Evolutionary conservation across 2,329 filamentous ascomycete species (phyloP).

Genomic region (Diaporthe sp.): DNA sequence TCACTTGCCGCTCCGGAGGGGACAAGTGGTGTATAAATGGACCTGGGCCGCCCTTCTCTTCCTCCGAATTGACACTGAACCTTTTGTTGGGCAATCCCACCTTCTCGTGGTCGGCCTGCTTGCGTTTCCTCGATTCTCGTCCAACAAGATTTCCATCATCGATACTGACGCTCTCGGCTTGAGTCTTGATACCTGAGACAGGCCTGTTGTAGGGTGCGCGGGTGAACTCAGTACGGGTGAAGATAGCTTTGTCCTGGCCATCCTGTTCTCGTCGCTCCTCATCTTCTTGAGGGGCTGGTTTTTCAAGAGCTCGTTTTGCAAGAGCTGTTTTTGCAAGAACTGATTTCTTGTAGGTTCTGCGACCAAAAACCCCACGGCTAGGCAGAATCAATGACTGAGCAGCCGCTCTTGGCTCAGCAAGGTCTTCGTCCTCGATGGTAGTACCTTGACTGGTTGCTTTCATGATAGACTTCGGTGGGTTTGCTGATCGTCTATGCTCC

Average conservation of each 20-base stretch:
- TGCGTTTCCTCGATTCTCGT: constrained; percentile 19
- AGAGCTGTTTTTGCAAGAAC: no score
- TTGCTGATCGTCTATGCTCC: constrained; percentile 17
- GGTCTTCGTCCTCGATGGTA: neutral
- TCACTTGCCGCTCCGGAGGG: neutral
- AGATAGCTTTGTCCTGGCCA: neutral
- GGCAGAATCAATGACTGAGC: neutral
- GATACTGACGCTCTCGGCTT: neutral
- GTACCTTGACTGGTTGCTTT: constrained; percentile 6
- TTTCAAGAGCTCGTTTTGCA: neutral
- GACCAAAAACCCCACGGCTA: neutral
- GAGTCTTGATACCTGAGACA: constrained; percentile 18
- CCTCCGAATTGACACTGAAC: neutral
- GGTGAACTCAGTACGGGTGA: neutral
- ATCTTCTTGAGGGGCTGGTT: neutral
- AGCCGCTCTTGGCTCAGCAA: neutral
- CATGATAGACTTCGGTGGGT: constrained; percentile 36
- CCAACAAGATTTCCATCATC: neutral
- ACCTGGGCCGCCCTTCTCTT: no score
- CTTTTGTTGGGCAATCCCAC: neutral
- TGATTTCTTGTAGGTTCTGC: neutral
- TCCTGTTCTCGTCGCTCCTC: neutral
- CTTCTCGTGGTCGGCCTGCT: neutral
- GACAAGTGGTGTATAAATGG: neutral
- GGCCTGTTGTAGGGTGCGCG: constrained; percentile 36